Evolutionary conservation across 23 red algal species (phyloP).

Genomic region (Pyropia haitanensis): DNA sequence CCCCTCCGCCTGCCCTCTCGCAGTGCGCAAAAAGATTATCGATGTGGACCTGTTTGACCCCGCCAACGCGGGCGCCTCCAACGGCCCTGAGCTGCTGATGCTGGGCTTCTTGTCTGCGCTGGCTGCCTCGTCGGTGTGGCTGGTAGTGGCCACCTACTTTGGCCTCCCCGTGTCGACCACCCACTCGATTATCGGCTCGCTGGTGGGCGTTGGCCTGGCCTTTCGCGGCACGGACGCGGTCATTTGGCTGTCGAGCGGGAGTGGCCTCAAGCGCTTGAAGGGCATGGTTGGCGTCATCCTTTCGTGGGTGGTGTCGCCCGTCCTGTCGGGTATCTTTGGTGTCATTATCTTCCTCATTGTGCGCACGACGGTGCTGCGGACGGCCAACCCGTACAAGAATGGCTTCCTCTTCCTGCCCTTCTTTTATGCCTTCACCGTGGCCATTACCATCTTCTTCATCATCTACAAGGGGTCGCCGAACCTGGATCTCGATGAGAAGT

Average conservation of each 20-base stretch:
- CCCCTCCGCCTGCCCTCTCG: no score
- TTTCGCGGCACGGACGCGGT: constrained; percentile 45
- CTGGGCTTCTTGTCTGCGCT: constrained; percentile 74
- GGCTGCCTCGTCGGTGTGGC: constrained; percentile 59
- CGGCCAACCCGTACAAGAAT: constrained; percentile 21
- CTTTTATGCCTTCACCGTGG: constrained; percentile 55
- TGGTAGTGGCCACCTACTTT: constrained; percentile 60
- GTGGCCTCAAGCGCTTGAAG: constrained; percentile 35
- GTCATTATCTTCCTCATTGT: constrained; percentile 70
- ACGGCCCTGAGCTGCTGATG: constrained; percentile 82
- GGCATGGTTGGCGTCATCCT: constrained; percentile 64
- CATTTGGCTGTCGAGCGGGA: constrained; percentile 39
- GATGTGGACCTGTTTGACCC: constrained; percentile 53
- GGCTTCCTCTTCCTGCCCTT: constrained; percentile 62
- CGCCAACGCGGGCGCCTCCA: constrained; percentile 16
- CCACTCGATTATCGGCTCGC: constrained; percentile 61
- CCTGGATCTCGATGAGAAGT: constrained; percentile 22
- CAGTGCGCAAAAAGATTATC: constrained; percentile 66
- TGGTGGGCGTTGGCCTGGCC: constrained; percentile 66
- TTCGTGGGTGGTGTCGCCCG: constrained; percentile 68
- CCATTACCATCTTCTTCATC: constrained; percentile 67
- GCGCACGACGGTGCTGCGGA: constrained; percentile 39
- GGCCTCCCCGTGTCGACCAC: constrained; percentile 82
- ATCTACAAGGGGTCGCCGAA: constrained; percentile 54
- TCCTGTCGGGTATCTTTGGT: constrained; percentile 52